A percentile compares a stretch with the other conserved stretches of the same genome.
These are phyloP conservation scores for Schwanniomyces etchellsii DNA, from an alignment of 1,139 yeast species.

Conservation along the genomic window DNA sequence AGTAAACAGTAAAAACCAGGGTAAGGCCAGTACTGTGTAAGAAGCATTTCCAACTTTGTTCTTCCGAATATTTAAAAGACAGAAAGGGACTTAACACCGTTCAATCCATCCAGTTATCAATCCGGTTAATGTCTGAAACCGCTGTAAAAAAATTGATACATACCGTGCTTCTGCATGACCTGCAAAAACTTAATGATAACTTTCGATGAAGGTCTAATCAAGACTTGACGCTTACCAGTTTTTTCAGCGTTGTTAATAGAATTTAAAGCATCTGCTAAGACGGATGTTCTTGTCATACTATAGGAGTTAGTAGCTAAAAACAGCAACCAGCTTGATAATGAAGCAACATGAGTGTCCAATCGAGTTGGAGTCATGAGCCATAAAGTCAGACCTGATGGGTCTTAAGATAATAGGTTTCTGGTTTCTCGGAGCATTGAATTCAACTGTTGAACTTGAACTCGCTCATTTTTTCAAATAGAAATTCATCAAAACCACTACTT, in stretches of 20 bases:
- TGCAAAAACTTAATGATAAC: conserved; percentile 92
- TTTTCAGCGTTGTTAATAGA: conserved; percentile 97
- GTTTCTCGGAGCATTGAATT: conserved; percentile 17
- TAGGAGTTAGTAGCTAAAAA: conserved; percentile 8
- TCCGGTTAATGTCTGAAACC: conserved; percentile 43
- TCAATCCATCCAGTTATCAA: conserved; percentile 97
- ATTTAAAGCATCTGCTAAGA: conserved; percentile 96
- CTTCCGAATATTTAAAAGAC: conserved; percentile 97
- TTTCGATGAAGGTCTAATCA: conserved; percentile 96
- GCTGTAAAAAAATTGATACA: conserved; percentile 48
- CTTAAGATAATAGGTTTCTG: conserved; percentile 19
- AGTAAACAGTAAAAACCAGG: conserved; percentile 56
- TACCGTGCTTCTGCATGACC: conserved; percentile 95
- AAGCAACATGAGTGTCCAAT: conserved; percentile 39
- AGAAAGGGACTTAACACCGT: conserved; percentile 86
- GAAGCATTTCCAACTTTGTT: conserved; percentile 66
- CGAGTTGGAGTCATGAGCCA: conserved; percentile 30
- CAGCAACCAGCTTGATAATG: conserved; percentile 6
- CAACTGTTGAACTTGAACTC: conserved; percentile 1
- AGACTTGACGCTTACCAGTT: conserved; percentile 97
- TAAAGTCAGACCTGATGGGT: conserved; percentile 4
- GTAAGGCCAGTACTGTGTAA: conserved; percentile 55
- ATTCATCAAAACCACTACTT: neutral
- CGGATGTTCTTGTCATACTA: conserved; percentile 93
- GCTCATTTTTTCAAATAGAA: conserved; percentile 3